A percentile compares a stretch with the other conserved stretches of the same genome.
phyloP scores from a whole-genome alignment of 257 asterid species.

The Penstemon barbatus region DNA sequence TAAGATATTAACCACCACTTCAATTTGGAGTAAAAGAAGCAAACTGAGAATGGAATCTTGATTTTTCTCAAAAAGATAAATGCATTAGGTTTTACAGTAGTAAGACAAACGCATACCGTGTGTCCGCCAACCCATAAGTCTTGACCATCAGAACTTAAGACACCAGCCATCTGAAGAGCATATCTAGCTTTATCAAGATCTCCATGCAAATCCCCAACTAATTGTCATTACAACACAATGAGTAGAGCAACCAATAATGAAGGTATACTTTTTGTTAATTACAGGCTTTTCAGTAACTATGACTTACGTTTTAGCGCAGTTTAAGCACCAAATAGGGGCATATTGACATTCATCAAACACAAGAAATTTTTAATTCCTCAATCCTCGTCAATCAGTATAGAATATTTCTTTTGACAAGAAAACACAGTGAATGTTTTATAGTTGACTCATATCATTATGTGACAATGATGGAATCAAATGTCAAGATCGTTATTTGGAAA shows the following conservation, averaged over 20 bases:
- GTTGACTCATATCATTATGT: neutral
- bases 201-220: conserved; percentile 98
- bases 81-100: conserved; percentile 2
- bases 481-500: no score
- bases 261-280: conserved; percentile 6
- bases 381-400: neutral
- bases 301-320: neutral
- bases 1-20: conserved; percentile 6
- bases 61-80: conserved; percentile 6
- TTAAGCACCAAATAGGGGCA: no score
- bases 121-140: conserved; percentile 88
- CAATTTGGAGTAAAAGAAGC: neutral
- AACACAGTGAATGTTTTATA: neutral
- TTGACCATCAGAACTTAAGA: conserved; percentile 75
- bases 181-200: conserved; percentile 85
- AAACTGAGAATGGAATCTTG: neutral
- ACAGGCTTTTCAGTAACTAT: neutral
- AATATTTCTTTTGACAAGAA: neutral
- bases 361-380: no score
- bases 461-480: no score
- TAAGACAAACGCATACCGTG: conserved; percentile 52
- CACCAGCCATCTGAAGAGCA: conserved; percentile 92
- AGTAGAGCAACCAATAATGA: conserved; percentile 19
- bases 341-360: no score
- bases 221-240: conserved; percentile 18